Evolutionary conservation across 2,329 filamentous ascomycete genomes (phyloP).

Genomic region (Neofusicoccum sp.): DNA sequence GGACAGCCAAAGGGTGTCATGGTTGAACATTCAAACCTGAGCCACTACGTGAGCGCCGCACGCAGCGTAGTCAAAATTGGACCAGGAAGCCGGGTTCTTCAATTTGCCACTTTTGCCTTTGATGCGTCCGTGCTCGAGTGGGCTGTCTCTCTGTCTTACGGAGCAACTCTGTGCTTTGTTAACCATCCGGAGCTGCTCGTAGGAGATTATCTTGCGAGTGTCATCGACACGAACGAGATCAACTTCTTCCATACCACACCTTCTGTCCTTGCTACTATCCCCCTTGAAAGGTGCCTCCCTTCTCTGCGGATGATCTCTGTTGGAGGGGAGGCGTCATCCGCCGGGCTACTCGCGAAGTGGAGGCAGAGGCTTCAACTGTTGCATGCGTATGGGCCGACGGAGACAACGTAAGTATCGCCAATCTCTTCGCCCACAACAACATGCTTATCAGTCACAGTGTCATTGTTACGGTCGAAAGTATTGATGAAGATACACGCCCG

Average conservation of each 20-base stretch:
- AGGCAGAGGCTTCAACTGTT: background rate
- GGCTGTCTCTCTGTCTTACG: too few species aligned
- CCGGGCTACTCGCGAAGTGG: background rate
- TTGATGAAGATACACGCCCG: too few species aligned
- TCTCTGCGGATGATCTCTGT: too few species aligned
- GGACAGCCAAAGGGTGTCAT: background rate
- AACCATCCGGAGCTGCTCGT: background rate
- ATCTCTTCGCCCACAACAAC: too few species aligned
- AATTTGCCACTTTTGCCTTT: too few species aligned
- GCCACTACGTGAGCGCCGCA: background rate
- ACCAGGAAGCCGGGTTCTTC: too few species aligned
- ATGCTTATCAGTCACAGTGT: too few species aligned
- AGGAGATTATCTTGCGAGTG: background rate
- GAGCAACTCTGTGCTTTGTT: too few species aligned
- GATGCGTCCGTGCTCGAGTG: too few species aligned
- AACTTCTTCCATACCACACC: background rate
- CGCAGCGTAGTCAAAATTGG: background rate
- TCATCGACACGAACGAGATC: background rate
- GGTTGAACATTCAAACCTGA: background rate
- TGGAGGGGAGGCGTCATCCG: too few species aligned
- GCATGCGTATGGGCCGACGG: background rate
- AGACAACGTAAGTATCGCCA: background rate
- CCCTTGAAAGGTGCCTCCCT: background rate
- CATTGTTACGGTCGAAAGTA: too few species aligned
- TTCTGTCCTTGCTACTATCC: background rate